These are phyloP conservation scores for Cladophialophora chaetospira DNA, from an alignment of 2,329 filamentous ascomycete species.

Conservation along the genomic window DNA sequence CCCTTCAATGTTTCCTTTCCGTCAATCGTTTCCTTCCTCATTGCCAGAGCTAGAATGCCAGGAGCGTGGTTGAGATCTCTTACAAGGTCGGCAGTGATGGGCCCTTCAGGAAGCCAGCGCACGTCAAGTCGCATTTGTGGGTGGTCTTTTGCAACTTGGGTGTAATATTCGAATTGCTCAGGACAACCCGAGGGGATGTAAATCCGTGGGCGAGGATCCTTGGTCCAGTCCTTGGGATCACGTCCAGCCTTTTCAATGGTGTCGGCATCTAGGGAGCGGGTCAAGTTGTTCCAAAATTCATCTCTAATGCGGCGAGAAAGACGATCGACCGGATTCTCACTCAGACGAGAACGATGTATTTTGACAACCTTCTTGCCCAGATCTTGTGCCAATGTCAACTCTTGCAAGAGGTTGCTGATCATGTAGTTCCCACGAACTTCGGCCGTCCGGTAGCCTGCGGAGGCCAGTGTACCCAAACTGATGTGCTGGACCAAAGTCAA, in stretches of 20 bases:
- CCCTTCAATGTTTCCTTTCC: constrained; percentile 73
- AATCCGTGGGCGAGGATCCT: constrained; percentile 83
- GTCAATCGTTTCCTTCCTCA: constrained; percentile 71
- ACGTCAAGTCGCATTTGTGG: constrained; percentile 90
- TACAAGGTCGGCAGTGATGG: constrained; percentile 79
- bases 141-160: constrained; percentile 70
- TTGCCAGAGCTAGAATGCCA: constrained; percentile 84
- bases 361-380: constrained; percentile 87
- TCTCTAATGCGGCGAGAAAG: constrained; percentile 83
- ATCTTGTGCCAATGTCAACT: constrained; percentile 88
- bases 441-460: constrained; percentile 81
- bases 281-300: constrained; percentile 91
- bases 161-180: constrained; percentile 89
- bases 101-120: constrained; percentile 66
- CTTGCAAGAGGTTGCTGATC: constrained; percentile 93
- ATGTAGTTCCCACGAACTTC: constrained; percentile 96
- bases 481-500: constrained; percentile 61
- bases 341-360: constrained; percentile 85
- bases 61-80: constrained; percentile 83
- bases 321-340: constrained; percentile 91
- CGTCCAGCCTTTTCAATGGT: constrained; percentile 76
- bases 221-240: constrained; percentile 95
- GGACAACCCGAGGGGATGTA: constrained; percentile 85
- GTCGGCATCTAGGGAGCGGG: constrained; percentile 83
- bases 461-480: constrained; percentile 79